Evolutionary conservation across 208 protist species (phyloP), one percentile per base, ranked within the genome.

Genomic region (Acanthamoeba castellanii): DNA sequence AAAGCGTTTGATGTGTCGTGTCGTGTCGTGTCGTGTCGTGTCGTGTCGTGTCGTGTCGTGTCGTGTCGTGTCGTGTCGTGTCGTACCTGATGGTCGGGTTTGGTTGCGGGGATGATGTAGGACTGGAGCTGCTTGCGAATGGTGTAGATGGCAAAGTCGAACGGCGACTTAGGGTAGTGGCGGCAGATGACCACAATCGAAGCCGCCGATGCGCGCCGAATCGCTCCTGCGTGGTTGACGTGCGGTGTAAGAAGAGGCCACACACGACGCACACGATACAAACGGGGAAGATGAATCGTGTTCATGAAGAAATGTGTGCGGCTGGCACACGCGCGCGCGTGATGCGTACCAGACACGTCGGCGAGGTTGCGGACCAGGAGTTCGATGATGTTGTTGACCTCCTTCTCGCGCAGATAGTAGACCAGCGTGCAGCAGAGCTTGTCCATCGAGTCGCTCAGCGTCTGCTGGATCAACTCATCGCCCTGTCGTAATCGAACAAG

Each of bases 111-210:
- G 42, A 92, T 92, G 57, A 27, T 20, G 59, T 70, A 50, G 57
- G 30, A 50, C n/a, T 94, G 90, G 32, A 94, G 90, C 68, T 68
- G 72, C 70, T 94, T 94, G 37, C 90, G 68, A 14, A 94, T 94
- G 18, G 70, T 57, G 34, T 85, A 84, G 47, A 94, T 0, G 30
- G 90, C 90, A 11, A 94, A 66, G 90, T 94, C 90, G 25, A 94
- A 94, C 16, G 90, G 90, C 34, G 68, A 94, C 70, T 94, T 94
- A 25, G 90, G 90, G 57, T 94, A 94, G 37, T 94, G 90, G 4
- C 90, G 66, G 25, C 64, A 94, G 57, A 94, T 55, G 30, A 45
- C 42, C 47, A 94, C 68, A 64, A 94, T 66, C n/a, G 66, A 94
- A 20, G 89, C 25, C 16, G 89, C 61, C 25, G 37, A 82, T 0